Percentiles rank a stretch among this genome's conserved stretches.
Evolutionary conservation across 73 alveolate genomes (phyloP).

Genomic region (Effrenium voratum): DNA sequence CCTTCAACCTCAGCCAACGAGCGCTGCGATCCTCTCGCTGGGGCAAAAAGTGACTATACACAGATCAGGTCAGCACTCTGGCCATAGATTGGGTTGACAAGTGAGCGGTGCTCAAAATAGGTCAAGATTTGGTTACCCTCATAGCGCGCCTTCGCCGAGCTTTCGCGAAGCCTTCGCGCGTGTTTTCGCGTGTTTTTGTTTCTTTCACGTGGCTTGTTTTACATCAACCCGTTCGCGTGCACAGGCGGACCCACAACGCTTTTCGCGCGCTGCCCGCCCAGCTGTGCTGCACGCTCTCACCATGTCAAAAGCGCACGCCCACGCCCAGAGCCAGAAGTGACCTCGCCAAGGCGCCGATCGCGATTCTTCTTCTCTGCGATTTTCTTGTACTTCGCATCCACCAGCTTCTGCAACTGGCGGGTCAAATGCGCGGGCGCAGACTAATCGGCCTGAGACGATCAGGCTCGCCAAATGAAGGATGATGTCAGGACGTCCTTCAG

Average conservation of each 20-base stretch:
- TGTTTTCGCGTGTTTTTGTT: too few relatives aligned
- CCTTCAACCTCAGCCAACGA: conserved; percentile 1
- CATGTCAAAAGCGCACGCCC: background rate
- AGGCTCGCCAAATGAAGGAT: background rate
- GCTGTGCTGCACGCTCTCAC: background rate
- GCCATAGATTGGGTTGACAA: background rate
- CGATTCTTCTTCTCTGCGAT: conserved; percentile 81
- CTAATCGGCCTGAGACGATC: background rate
- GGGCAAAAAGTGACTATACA: background rate
- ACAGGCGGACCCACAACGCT: too few relatives aligned
- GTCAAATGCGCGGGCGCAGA: background rate
- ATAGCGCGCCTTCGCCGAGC: too few relatives aligned
- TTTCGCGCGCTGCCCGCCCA: background rate
- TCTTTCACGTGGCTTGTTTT: too few relatives aligned
- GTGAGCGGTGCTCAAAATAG: too few relatives aligned
- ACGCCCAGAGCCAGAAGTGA: background rate
- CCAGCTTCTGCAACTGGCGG: conserved; percentile 79
- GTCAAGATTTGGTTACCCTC: too few relatives aligned
- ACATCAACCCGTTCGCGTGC: too few relatives aligned
- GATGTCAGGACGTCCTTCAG: background rate
- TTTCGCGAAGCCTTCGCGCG: too few relatives aligned
- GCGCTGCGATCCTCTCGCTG: background rate
- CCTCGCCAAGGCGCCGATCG: background rate
- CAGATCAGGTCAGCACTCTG: background rate
- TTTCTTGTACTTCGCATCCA: conserved; percentile 80